phyloP scores from a whole-genome alignment of 345 rosid genomes.

The Theobroma cacao region DNA sequence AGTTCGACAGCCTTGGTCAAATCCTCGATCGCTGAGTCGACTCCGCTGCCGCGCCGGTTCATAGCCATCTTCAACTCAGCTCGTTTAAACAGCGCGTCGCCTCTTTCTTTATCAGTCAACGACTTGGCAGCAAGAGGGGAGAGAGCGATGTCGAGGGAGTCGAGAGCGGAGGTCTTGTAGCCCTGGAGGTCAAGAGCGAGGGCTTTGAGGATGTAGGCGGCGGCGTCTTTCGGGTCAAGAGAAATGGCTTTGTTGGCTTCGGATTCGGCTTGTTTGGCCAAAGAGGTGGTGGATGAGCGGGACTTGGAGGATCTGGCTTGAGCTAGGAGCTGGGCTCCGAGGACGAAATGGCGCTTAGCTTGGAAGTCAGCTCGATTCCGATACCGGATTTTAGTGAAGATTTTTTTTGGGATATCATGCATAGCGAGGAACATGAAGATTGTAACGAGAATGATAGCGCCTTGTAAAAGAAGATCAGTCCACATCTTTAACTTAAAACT shows the following conservation, averaged over 20 bases:
- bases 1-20: slow-evolving; percentile 39
- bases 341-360: slow-evolving; percentile 66
- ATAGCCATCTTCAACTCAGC: slow-evolving; percentile 50
- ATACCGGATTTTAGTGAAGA: slow-evolving; percentile 44
- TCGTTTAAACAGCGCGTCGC: slow-evolving; percentile 59
- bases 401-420: slow-evolving; percentile 58
- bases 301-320: slow-evolving; percentile 54
- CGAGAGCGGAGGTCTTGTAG: slow-evolving; percentile 59
- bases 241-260: slow-evolving; percentile 54
- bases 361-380: slow-evolving; percentile 36
- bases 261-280: slow-evolving; percentile 54
- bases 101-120: slow-evolving; percentile 41
- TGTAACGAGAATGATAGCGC: slow-evolving; percentile 35
- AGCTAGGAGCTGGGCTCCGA: slow-evolving; percentile 59
- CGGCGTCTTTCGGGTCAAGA: slow-evolving; percentile 59
- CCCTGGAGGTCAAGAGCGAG: slow-evolving; percentile 64
- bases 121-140: slow-evolving; percentile 49
- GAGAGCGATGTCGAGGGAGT: slow-evolving; percentile 55
- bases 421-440: slow-evolving; percentile 51
- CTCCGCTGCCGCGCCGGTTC: slow-evolving; percentile 28
- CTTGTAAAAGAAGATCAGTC: slow-evolving; percentile 50
- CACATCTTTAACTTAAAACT: slow-evolving; percentile 26
- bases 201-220: slow-evolving; percentile 57
- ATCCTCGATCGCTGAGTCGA: slow-evolving; percentile 50
- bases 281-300: slow-evolving; percentile 36